Conservation (phyloP, 2,329 filamentous ascomycete genomes). For the Cordyceps farinosa region DNA sequence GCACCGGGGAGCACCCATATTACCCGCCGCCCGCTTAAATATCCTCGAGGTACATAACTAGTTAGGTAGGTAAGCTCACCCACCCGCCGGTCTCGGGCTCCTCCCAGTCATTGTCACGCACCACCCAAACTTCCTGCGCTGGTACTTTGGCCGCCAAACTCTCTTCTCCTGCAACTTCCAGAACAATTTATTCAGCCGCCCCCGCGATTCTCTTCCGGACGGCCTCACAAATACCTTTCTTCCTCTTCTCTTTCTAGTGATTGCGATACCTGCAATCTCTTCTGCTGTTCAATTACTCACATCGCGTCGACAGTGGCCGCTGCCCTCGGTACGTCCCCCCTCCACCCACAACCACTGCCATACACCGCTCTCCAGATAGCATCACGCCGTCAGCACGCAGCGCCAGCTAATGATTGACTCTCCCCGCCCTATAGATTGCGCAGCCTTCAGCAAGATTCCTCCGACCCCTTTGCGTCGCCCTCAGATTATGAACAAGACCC, state of each 20-base stretch:
- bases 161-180: conserved; percentile 11
- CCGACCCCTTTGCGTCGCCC: conserved; percentile 13
- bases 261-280: neutral
- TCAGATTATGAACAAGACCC: conserved; percentile 19
- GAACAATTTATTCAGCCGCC: conserved; percentile 4
- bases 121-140: conserved; percentile 10
- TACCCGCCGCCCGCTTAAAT: neutral
- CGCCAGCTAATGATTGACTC: neutral
- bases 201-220: conserved; percentile 6
- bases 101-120: conserved; percentile 10
- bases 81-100: conserved; percentile 17
- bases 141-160: neutral
- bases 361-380: conserved; percentile 12
- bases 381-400: conserved; percentile 3
- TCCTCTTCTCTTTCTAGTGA: neutral
- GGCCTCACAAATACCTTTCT: neutral
- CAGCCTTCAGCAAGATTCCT: conserved; percentile 11
- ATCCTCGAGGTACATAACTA: neutral
- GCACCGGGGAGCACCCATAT: neutral
- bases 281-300: neutral
- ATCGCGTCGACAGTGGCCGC: conserved; percentile 13
- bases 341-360: neutral
- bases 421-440: conserved; percentile 4
- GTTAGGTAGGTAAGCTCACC: conserved; percentile 1
- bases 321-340: conserved; percentile 9